These are phyloP conservation scores for Arthrobotrys conoides DNA, from an alignment of 2,329 filamentous ascomycete species.

Conservation along the genomic window DNA sequence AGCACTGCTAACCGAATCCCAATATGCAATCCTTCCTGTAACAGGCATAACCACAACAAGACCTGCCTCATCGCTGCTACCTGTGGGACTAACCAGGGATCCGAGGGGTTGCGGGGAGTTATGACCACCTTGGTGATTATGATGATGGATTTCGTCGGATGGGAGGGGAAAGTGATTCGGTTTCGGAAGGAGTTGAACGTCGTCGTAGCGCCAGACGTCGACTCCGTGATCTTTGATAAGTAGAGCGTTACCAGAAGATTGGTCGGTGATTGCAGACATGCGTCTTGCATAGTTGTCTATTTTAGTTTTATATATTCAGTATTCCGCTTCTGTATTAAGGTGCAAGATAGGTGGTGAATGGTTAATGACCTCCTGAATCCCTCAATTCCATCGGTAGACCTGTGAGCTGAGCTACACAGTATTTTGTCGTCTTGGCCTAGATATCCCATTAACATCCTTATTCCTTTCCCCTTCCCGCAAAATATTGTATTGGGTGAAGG, in stretches of 20 bases:
- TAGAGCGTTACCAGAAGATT: constrained; percentile 80
- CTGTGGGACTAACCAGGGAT: constrained; percentile 83
- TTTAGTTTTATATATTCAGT: background rate
- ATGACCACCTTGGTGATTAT: constrained; percentile 71
- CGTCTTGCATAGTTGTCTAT: constrained; percentile 63
- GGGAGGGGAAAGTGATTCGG: constrained; percentile 86
- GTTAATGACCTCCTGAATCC: constrained; percentile 59
- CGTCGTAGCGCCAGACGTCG: constrained; percentile 89
- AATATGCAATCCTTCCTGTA: constrained; percentile 89
- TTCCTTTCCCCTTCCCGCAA: background rate
- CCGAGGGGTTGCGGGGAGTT: constrained; percentile 84
- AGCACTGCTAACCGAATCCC: constrained; percentile 82
- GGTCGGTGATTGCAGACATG: constrained; percentile 67
- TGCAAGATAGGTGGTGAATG: background rate
- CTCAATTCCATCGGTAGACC: constrained; percentile 63
- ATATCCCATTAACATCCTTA: constrained; percentile 26
- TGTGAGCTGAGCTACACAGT: constrained; percentile 63
- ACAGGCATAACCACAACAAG: constrained; percentile 87
- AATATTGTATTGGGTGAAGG: background rate
- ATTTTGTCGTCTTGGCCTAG: constrained; percentile 64
- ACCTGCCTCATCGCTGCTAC: constrained; percentile 83
- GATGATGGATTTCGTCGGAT: constrained; percentile 71
- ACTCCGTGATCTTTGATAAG: constrained; percentile 85
- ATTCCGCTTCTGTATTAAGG: constrained; percentile 5
- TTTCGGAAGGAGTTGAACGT: constrained; percentile 78